phyloP scores from a whole-genome alignment of 768 basidiomycete species.

The Harrya chromipes region DNA sequence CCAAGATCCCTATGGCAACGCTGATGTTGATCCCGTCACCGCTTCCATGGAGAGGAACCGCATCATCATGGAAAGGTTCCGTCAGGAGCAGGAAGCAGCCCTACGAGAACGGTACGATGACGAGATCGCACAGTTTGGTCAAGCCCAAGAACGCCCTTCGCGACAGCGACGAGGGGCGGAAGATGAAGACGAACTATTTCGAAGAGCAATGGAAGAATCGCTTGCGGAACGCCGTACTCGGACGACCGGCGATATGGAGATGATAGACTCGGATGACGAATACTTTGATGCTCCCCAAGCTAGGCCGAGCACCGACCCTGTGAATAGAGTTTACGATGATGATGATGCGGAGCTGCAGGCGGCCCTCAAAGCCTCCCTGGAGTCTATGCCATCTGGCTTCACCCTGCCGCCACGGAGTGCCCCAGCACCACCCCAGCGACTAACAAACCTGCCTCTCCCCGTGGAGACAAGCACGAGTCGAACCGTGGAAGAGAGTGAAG shows the following conservation, averaged over 20 bases:
- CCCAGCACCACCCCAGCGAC: conserved; percentile 15
- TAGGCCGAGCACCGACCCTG: conserved; percentile 1
- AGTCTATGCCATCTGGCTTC: conserved; percentile 56
- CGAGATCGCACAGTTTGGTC: conserved; percentile 32
- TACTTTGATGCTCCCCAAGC: conserved; percentile 8
- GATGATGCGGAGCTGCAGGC: conserved; percentile 88
- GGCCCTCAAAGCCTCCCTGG: conserved; percentile 79
- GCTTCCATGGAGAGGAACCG: conserved; percentile 68
- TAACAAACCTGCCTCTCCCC: conserved; percentile 4
- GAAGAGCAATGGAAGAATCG: conserved; percentile 39
- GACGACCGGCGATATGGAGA: conserved; percentile 19
- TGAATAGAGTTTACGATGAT: conserved; percentile 68
- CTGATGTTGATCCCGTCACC: conserved; percentile 51
- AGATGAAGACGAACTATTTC: conserved; percentile 55
- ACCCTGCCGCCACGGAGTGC: conserved; percentile 33
- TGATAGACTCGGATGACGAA: conserved; percentile 22
- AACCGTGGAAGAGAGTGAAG: conserved; percentile 11
- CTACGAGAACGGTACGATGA: conserved; percentile 55
- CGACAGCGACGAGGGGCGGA: conserved; percentile 21
- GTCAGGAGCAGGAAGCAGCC: conserved; percentile 62
- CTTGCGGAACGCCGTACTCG: conserved; percentile 18
- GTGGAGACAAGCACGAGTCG: conserved; percentile 9
- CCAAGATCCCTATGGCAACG: conserved; percentile 30
- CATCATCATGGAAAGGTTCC: conserved; percentile 59
- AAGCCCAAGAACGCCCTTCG: conserved; percentile 6